A percentile compares a stretch with the other conserved stretches of the same genome.
phyloP scores from a whole-genome alignment of 1,284 basidiomycete genomes.

The Pisolithus thermaeus region DNA sequence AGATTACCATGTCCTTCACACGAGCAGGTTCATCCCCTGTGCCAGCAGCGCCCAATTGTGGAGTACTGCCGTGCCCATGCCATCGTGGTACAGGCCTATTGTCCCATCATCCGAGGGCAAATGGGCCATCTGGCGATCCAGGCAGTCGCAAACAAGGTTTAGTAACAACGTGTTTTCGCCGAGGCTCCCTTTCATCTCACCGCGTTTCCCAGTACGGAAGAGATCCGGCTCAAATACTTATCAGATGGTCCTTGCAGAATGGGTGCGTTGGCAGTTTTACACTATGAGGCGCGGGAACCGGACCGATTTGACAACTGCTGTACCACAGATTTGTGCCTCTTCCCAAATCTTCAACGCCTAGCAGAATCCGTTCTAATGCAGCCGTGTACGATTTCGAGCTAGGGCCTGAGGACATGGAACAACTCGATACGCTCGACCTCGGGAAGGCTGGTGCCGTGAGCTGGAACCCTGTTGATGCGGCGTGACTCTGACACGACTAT shows the following conservation, averaged over 20 bases:
- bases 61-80: constrained; percentile 64
- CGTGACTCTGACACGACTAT: constrained; percentile 15
- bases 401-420: constrained; percentile 51
- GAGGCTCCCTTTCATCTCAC: constrained; percentile 1
- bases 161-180: constrained; percentile 3
- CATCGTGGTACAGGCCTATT: constrained; percentile 77
- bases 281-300: background rate
- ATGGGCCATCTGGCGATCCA: constrained; percentile 51
- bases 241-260: constrained; percentile 82
- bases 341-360: constrained; percentile 68
- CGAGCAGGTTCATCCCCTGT: constrained; percentile 74
- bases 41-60: constrained; percentile 77
- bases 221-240: constrained; percentile 67
- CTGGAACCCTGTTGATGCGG: constrained; percentile 66
- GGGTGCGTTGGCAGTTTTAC: constrained; percentile 42
- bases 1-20: constrained; percentile 5
- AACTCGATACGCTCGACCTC: constrained; percentile 56
- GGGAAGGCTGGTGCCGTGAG: constrained; percentile 58
- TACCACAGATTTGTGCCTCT: constrained; percentile 55
- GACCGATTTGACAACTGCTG: constrained; percentile 15
- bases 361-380: constrained; percentile 64
- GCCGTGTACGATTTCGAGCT: constrained; percentile 70
- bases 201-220: constrained; percentile 36
- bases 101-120: constrained; percentile 60
- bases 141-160: constrained; percentile 52